phyloP scores from a whole-genome alignment of 345 rosid genomes.

The Adansonia digitata region DNA sequence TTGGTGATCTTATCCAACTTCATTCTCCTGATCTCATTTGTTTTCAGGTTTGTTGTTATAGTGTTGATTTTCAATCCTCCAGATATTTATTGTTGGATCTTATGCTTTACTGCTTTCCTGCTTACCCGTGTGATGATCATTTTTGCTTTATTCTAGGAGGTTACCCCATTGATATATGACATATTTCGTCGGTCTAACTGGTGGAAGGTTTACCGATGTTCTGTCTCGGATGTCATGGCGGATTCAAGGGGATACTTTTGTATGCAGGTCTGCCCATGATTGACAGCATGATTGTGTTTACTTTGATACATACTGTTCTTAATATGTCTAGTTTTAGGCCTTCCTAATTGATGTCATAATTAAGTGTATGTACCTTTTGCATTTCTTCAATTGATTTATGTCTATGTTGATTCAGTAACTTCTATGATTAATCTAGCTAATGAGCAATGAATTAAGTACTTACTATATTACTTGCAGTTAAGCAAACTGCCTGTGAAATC shows the following conservation, averaged over 20 bases:
- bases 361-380: background rate
- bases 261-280: conserved; percentile 55
- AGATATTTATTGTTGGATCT: background rate
- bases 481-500: conserved; percentile 74
- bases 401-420: background rate
- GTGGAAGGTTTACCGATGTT: conserved; percentile 83
- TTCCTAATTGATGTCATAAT: background rate
- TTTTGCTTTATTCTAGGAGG: conserved; percentile 51
- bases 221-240: conserved; percentile 45
- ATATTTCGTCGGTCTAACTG: conserved; percentile 59
- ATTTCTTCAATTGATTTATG: background rate
- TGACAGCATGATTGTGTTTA: background rate
- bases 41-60: conserved; percentile 60
- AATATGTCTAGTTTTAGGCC: conserved; percentile 2
- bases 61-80: background rate
- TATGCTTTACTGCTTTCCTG: background rate
- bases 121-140: background rate
- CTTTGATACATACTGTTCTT: background rate
- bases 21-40: conserved; percentile 89
- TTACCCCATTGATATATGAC: conserved; percentile 63
- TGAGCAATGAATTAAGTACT: background rate
- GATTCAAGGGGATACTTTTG: conserved; percentile 59
- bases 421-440: background rate
- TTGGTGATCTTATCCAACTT: conserved; percentile 64
- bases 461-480: conserved; percentile 44